Percentiles rank a stretch among this genome's conserved stretches.
Evolutionary conservation across 106 monocot genomes (phyloP).

Genomic region (Apostasia shenzhenica): DNA sequence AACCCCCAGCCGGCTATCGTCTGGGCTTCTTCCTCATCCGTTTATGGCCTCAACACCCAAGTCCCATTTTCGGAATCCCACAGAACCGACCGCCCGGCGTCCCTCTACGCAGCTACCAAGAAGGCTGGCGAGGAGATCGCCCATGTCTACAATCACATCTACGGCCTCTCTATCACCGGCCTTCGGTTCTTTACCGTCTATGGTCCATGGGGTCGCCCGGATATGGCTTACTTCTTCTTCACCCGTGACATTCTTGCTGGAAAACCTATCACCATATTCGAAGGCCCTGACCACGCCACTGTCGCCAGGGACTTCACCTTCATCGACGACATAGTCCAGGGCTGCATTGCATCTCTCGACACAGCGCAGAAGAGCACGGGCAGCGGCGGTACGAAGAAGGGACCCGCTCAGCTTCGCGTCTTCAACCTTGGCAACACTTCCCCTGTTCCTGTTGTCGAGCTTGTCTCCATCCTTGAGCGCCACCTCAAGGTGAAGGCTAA

Average conservation of each 20-base stretch:
- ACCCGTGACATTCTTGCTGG: constrained; percentile 9
- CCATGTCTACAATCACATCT: background rate
- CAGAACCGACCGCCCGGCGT: constrained; percentile 14
- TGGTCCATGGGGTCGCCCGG: constrained; percentile 13
- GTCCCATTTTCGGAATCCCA: constrained; percentile 27
- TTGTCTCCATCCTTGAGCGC: constrained; percentile 7
- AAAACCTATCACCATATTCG: constrained; percentile 10
- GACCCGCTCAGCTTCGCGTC: constrained; percentile 11
- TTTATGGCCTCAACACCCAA: background rate
- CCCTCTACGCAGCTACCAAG: constrained; percentile 2
- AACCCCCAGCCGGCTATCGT: constrained; percentile 13
- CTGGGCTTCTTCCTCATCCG: constrained; percentile 3
- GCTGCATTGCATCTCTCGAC: constrained; percentile 1
- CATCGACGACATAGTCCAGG: constrained; percentile 16
- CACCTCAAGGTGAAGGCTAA: constrained; percentile 9
- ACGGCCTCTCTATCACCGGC: too few relatives aligned
- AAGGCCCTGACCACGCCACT: constrained; percentile 1
- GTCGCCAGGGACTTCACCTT: constrained; percentile 16
- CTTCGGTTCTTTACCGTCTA: constrained; percentile 13
- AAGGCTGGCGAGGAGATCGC: constrained; percentile 4
- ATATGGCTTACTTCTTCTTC: constrained; percentile 17
- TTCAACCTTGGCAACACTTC: constrained; percentile 14
- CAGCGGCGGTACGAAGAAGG: constrained; percentile 6
- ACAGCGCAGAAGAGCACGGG: constrained; percentile 14
- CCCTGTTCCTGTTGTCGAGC: background rate